Conservation (phyloP, 768 basidiomycete species). For the Russula olivacea region DNA sequence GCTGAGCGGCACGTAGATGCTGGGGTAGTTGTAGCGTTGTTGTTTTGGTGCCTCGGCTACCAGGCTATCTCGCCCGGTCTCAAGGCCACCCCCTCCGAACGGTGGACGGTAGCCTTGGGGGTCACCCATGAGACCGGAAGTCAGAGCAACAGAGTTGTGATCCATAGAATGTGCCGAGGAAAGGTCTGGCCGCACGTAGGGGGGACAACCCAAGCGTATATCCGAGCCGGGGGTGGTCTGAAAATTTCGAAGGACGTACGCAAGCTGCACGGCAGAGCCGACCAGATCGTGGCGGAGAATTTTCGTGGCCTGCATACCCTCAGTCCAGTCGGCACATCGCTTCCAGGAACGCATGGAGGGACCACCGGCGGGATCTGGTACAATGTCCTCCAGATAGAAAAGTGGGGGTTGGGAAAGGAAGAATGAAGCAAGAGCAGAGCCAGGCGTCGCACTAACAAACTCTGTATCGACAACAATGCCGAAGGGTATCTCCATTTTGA, state of each 20-base stretch:
- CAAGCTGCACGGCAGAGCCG: slow-evolving; percentile 56
- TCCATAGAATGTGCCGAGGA: slow-evolving; percentile 10
- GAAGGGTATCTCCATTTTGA: slow-evolving; percentile 84
- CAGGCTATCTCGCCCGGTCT: slow-evolving; percentile 4
- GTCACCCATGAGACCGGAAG: slow-evolving; percentile 2
- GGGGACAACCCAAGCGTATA: slow-evolving; percentile 18
- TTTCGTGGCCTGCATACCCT: slow-evolving; percentile 59
- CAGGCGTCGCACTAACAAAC: slow-evolving; percentile 49
- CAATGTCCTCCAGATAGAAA: slow-evolving; percentile 57
- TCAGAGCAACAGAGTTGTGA: slow-evolving; percentile 1
- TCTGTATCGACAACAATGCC: slow-evolving; percentile 52
- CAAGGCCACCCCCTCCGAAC: slow-evolving; percentile 10
- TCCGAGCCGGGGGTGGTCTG: slow-evolving; percentile 15
- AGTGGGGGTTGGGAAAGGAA: slow-evolving; percentile 58
- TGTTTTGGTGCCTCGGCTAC: slow-evolving; percentile 5
- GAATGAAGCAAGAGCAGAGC: slow-evolving; percentile 56
- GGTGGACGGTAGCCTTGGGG: slow-evolving; percentile 20
- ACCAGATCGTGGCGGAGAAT: slow-evolving; percentile 59
- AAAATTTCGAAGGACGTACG: slow-evolving; percentile 43
- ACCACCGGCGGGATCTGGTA: slow-evolving; percentile 32
- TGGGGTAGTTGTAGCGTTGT: slow-evolving; percentile 20
- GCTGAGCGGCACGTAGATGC: slow-evolving; percentile 10
- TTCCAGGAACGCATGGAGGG: slow-evolving; percentile 47
- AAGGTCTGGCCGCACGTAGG: slow-evolving; percentile 20
- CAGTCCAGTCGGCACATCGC: slow-evolving; percentile 69